Evolutionary conservation across 768 basidiomycete genomes (phyloP).

Genomic region (Suillus plorans): DNA sequence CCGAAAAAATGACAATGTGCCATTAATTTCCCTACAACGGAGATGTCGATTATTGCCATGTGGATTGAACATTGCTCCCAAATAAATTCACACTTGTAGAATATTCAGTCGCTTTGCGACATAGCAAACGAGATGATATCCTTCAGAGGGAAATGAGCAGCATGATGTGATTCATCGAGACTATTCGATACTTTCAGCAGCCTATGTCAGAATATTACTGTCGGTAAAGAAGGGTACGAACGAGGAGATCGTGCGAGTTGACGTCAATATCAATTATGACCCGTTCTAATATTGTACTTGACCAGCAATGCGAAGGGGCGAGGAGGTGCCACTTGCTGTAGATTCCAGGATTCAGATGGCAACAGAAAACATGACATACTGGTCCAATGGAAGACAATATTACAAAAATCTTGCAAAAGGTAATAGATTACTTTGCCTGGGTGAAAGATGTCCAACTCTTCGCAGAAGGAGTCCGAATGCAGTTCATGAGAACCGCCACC

Average conservation of each 20-base stretch:
- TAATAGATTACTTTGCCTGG: constrained; percentile 28
- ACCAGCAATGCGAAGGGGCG: background rate
- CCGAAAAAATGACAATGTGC: background rate
- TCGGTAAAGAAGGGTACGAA: background rate
- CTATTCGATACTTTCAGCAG: background rate
- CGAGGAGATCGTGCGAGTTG: constrained; percentile 1
- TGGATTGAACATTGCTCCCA: background rate
- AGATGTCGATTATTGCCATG: background rate
- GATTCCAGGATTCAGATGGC: background rate
- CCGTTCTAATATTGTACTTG: background rate
- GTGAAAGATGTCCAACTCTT: constrained; percentile 23
- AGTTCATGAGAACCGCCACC: constrained; percentile 72
- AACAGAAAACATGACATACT: constrained; percentile 1
- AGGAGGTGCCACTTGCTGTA: background rate
- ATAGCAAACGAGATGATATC: background rate
- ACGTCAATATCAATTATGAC: background rate
- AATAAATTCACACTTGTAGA: background rate
- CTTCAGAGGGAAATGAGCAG: background rate
- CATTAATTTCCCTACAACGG: background rate
- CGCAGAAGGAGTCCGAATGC: constrained; percentile 7
- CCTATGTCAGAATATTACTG: background rate
- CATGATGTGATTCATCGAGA: background rate
- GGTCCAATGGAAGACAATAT: background rate
- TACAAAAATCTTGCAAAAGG: constrained; percentile 4
- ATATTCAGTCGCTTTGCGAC: background rate